Evolutionary conservation across 306 rosid genomes (phyloP), one percentile per base, ranked within the genome.

Genomic region (Malus sylvestris): DNA sequence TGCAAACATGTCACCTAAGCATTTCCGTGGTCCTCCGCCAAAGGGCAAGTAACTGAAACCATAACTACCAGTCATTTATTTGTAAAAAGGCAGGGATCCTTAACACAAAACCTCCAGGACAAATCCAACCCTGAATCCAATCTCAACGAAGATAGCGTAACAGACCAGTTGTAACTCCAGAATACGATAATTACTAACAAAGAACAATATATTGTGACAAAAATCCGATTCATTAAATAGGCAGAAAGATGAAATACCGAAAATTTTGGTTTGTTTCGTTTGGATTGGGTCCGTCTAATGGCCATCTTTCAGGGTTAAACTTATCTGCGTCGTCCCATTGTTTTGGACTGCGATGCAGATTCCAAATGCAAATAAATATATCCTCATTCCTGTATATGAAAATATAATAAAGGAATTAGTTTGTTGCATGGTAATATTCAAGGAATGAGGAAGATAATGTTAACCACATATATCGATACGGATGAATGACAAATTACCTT

Each of bases 21-120:
- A 95, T 82, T 95, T 95, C 52, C 99, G 84, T 0, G 90, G 99
- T 68, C 99, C 99, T 64, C 99, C 99, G 38, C 99, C 99, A 75
- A 95, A 95, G 27, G 99, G 99, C 78, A 95, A 85, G 85, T 92
- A 95, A 45, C 99, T 95, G 83, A 57, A 76, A 84, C 71, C 72
- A 79, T 42, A 64, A 75, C 42, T 25, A 68, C 67, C 69, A 79
- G 32, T 78, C 40, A 71, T n/a, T 55, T 20, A 35, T 62, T 61
- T 52, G 70, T 67, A 13, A 19, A 42, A 44, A 23, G 14, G 3
- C 42, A 59, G 0, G 10, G 32, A 27, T 27, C 15, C n/a, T 29
- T 29, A 8, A 66, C 8, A 66, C 8, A 29, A 66, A 66, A 66
- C 27, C n/a, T 64, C 13, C 22, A 64, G 14, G 4, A 20, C 5